phyloP scores from a whole-genome alignment of 495 filamentous ascomycete species.

The Beverwykella pulmonaria region DNA sequence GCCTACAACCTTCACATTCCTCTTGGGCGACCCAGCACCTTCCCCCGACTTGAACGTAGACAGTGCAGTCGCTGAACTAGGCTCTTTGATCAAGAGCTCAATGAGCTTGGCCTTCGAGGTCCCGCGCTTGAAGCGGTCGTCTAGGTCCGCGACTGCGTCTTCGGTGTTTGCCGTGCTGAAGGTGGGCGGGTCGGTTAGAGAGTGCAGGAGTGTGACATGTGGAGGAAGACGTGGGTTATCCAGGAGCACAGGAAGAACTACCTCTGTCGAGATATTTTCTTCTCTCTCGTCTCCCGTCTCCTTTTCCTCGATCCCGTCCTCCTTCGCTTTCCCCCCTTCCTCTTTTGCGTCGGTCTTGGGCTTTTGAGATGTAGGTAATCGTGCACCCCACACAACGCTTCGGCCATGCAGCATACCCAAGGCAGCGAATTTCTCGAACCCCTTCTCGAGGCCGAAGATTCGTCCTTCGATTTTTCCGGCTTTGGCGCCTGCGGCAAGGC shows the following conservation, averaged over 20 bases:
- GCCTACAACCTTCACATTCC: conserved; percentile 7
- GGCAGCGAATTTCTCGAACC: conserved; percentile 85
- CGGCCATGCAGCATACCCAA: conserved; percentile 81
- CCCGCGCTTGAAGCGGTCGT: conserved; percentile 79
- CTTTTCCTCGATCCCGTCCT: too few relatives aligned
- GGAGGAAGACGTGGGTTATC: conserved; percentile 67
- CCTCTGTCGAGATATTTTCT: background rate
- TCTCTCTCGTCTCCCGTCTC: background rate
- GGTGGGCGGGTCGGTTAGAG: conserved; percentile 77
- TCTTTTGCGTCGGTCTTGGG: background rate
- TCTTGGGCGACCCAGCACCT: background rate
- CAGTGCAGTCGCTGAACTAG: background rate
- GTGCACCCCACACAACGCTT: conserved; percentile 75
- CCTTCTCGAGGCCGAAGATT: conserved; percentile 86
- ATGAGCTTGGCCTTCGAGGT: conserved; percentile 80
- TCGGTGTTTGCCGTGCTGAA: conserved; percentile 78
- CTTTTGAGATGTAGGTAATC: conserved; percentile 36
- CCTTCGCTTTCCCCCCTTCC: background rate
- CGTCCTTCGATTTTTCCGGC: conserved; percentile 86
- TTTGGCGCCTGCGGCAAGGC: conserved; percentile 72
- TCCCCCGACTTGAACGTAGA: background rate
- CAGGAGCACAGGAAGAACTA: conserved; percentile 53
- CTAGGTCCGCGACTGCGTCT: conserved; percentile 80
- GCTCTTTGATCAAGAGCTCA: conserved; percentile 56
- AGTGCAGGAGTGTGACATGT: conserved; percentile 71